Evolutionary conservation across 139 green algal species (phyloP).

Genomic region (Nannochloris sp.): DNA sequence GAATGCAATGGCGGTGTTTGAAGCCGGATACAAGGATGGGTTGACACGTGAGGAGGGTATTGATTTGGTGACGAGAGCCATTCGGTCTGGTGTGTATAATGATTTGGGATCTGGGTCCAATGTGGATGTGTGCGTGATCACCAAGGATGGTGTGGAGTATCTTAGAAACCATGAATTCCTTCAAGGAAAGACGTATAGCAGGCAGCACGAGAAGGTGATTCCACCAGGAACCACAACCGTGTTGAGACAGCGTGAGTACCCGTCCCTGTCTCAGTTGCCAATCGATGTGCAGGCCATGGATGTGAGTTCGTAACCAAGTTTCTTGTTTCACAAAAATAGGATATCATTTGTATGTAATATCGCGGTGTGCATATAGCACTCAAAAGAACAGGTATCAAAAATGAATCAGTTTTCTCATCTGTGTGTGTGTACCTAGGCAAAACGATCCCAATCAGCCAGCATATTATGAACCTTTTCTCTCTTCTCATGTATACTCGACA

Average conservation of each 20-base stretch:
- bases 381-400: neutral
- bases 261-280: too few relatives aligned
- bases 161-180: constrained; percentile 84
- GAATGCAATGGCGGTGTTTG: constrained; percentile 97
- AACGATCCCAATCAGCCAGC: neutral
- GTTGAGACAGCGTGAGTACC: constrained; percentile 16
- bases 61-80: constrained; percentile 66
- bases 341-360: too few relatives aligned
- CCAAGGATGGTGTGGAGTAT: constrained; percentile 74
- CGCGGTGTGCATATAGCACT: neutral
- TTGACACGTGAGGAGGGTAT: constrained; percentile 78
- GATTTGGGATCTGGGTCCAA: constrained; percentile 95
- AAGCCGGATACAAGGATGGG: constrained; percentile 90
- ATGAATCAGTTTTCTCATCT: neutral
- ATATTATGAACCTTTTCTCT: constrained; percentile 2
- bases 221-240: constrained; percentile 57
- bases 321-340: too few relatives aligned
- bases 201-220: constrained; percentile 66
- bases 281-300: too few relatives aligned
- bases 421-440: neutral
- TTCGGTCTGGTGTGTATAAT: constrained; percentile 86
- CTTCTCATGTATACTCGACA: neutral
- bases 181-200: constrained; percentile 76
- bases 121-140: constrained; percentile 96
- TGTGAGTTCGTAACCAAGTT: too few relatives aligned